Base-by-base conservation (phyloP, 139 green algal species). In the Micractinium sp. region DNA sequence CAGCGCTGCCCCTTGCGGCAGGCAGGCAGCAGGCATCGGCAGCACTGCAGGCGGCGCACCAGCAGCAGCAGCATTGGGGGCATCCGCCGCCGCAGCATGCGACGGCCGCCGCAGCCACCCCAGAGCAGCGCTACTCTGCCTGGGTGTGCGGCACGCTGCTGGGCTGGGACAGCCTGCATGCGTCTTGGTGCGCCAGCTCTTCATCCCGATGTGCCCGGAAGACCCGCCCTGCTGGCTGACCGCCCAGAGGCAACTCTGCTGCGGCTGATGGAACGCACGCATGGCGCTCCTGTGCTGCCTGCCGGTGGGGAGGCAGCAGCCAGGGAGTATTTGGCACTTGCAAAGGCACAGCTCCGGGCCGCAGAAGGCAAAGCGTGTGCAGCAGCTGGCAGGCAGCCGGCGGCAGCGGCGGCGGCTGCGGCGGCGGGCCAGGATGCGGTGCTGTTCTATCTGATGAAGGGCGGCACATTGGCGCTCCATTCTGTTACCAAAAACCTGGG, bases 171-270 rank as follows among this genome's bases (percentile, higher is more conserved):
- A 27, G 13, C 5, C 73, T 76, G 47, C 71, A 38, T 89, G 86
- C 86, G 77, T 85, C 35, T 36, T 90, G 77, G 53, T 90, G 76
- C 77, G 81, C 56, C 41, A 56, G 61, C 33, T 90, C 77, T 77
- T 90, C 25, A 69, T 81, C 1, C 86, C 86, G 16, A 35, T 90
- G 77, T 47, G 79, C 61, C 86, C 86, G 0, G 77, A 86, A 41
- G 86, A 81, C 12, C 56, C 29, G 61, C 38, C 29, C n/a, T 16
- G 9, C 39, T 84, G 75, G 76, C 47, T 90, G 86, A 29, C 79
- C 36, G 63, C 61, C 1, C 86, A 90, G 63, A 63, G 27, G 4
- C 77, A 84, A 66, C 79, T 29, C 39, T 90, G 20, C n/a, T 13
- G 27, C 20, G 22, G 23, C 85, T 85, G 85, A n/a, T 71, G 35